phyloP scores from a whole-genome alignment of 495 filamentous ascomycete species.

The Penicillium pancosmium region DNA sequence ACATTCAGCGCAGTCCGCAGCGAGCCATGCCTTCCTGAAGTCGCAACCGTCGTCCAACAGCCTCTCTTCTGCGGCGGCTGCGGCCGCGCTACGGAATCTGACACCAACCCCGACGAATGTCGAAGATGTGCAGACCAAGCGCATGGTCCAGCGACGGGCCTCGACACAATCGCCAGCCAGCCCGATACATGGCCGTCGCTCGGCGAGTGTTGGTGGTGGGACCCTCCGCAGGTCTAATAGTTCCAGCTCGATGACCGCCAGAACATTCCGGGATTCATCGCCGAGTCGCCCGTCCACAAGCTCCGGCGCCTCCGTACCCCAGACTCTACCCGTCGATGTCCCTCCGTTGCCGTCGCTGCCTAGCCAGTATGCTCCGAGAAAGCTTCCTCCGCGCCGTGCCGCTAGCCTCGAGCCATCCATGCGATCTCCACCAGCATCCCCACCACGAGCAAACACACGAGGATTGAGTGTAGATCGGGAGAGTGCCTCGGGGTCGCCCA shows the following conservation, averaged over 20 bases:
- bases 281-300: conserved; percentile 55
- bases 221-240: conserved; percentile 66
- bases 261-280: conserved; percentile 77
- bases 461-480: conserved; percentile 51
- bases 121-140: conserved; percentile 83
- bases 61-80: conserved; percentile 82
- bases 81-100: conserved; percentile 76
- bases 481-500: conserved; percentile 19
- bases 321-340: conserved; percentile 36
- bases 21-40: conserved; percentile 76
- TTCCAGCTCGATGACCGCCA: conserved; percentile 79
- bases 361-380: conserved; percentile 38
- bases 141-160: conserved; percentile 70
- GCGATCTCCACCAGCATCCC: conserved; percentile 53
- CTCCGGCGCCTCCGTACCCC: conserved; percentile 28
- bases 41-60: conserved; percentile 63
- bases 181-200: conserved; percentile 39
- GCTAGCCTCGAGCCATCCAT: conserved; percentile 56
- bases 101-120: conserved; percentile 75
- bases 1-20: conserved; percentile 72
- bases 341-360: conserved; percentile 81
- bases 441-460: conserved; percentile 38
- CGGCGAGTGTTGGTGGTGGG: conserved; percentile 37
- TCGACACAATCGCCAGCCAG: conserved; percentile 70
- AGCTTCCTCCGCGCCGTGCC: conserved; percentile 44